Evolutionary conservation across 768 basidiomycete species (phyloP), one percentile per base, ranked within the genome.

Genomic region (Pisolithus tinctorius): DNA sequence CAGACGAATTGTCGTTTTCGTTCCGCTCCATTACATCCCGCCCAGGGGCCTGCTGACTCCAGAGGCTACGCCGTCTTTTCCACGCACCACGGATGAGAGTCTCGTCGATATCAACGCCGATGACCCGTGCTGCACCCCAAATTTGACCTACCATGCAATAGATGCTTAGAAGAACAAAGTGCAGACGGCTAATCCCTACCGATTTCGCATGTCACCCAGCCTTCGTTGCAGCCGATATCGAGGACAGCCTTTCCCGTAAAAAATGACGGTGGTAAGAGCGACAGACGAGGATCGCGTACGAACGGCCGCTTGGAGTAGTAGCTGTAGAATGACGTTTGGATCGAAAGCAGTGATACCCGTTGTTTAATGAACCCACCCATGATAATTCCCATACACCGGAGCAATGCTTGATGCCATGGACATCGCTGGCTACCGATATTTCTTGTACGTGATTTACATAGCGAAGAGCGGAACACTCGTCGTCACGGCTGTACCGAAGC

Each of bases 211-310:
- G 88, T 85, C 34, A 94, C 83, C 76, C 78, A 81, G 7, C 92
- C 92, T 60, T 89, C 84, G 63, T 94, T 95, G 63, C 88, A 90
- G 1, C 92, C 92, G 0, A 94, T 69, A 66, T 95, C 92, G 10
- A 95, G 74, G 3, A 93, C 84, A 44, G 73, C 70, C 52, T 79
- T 78, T 13, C 67, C 76, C 3, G 52, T 26, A 58, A 93, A 83
- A 31, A 86, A 69, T 1, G 65, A 57, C 4, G 65, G 38, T 0
- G 83, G 83, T 1, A 95, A 69, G 16, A 84, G 68, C 0, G 75
- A 71, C 2, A 95, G 74, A 14, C 93, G 79, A 0, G 79, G 75
- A 63, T 93, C 88, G 31, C 68, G 68, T 1, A 73, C 60, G 20
- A 71, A 73, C 0, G 81, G 83, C 5, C 88, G 78, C 67, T 87